Evolutionary conservation across 345 rosid genomes (phyloP), one percentile per base, ranked within the genome.

Genomic region (Moricandia moricandioides): DNA sequence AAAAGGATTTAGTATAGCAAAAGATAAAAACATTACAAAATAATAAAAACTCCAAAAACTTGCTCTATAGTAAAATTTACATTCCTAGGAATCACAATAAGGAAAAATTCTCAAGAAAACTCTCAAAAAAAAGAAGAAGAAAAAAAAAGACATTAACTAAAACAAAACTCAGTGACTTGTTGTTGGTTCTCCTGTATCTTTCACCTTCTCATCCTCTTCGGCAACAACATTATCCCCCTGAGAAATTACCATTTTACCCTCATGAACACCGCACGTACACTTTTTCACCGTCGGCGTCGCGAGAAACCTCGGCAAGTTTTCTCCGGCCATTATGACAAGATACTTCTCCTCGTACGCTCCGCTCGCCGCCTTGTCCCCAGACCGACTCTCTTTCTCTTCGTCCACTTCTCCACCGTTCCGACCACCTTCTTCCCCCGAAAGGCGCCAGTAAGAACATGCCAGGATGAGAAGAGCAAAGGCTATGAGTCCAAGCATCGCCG

Each of bases 401-500:
- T 71, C 79, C 18, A 69, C 92, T 6, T 71, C 49, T 29, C 84
- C 85, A 0, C 82, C 64, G 76, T 79, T 73, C 3, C 11, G 67
- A 24, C 69, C 77, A 57, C 65, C 60, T 68, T 77, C 88, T 4
- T 82, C 70, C 8, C 74, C 69, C 51, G 73, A 34, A 27, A 83
- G 67, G 13, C 79, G 82, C 92, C 90, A 88, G 78, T 86, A 88
- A 8, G 92, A 90, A 62, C 96, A 90, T 0, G 89, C 91, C 11
- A 90, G 85, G 74, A 90, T 86, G 54, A 90, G 62, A 47, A 90
- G 88, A 17, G 96, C 87, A 64, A 88, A 86, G 6, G 96, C 89
- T n/a, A 88, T 90, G 70, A 90, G 73, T 49, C 93, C 91, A 33
- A 90, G 78, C 93, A 88, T 90, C 71, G 96, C 96, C 0, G 91